A percentile compares a stretch with the other conserved stretches of the same genome.
These are phyloP conservation scores for Termitomyces sp. DNA, from an alignment of 768 basidiomycete genomes.

Conservation along the genomic window DNA sequence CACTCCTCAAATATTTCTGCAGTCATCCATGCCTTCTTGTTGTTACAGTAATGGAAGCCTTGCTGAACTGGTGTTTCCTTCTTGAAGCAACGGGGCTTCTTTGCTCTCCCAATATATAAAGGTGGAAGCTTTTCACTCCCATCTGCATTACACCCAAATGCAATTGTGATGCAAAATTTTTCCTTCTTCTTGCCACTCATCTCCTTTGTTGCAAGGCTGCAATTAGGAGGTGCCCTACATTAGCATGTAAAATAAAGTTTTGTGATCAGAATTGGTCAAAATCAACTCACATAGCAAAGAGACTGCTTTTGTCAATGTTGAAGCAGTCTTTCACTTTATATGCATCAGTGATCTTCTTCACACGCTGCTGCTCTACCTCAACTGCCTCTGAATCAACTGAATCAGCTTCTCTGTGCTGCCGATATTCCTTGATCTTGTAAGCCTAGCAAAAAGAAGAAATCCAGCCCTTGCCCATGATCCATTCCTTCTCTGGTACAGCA, in stretches of 20 bases:
- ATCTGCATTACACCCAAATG: constrained; percentile 15
- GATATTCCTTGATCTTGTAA: too few species aligned
- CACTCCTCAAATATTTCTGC: constrained; percentile 26
- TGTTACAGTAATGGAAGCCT: constrained; percentile 32
- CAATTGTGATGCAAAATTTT: constrained; percentile 22
- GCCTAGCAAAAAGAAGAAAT: too few species aligned
- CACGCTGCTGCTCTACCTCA: too few species aligned
- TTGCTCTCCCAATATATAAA: constrained; percentile 30
- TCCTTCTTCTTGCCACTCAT: constrained; percentile 28
- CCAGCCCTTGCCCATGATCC: too few species aligned
- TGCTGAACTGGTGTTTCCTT: constrained; percentile 14
- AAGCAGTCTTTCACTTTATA: too few species aligned
- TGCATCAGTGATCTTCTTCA: too few species aligned
- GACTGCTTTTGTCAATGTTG: too few species aligned
- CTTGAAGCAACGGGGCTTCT: constrained; percentile 24
- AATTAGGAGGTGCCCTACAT: constrained; percentile 19
- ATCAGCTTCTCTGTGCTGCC: too few species aligned
- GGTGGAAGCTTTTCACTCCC: constrained; percentile 24
- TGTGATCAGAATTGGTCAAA: not conserved
- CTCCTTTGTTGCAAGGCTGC: constrained; percentile 23
- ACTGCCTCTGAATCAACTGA: too few species aligned
- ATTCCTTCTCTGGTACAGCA: too few species aligned
- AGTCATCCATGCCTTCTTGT: constrained; percentile 36
- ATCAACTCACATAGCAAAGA: constrained; percentile 12
- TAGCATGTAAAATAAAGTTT: not conserved